Conservation (phyloP, 352 stramenopile genomes). For the Salisapilia sapeloensis region DNA sequence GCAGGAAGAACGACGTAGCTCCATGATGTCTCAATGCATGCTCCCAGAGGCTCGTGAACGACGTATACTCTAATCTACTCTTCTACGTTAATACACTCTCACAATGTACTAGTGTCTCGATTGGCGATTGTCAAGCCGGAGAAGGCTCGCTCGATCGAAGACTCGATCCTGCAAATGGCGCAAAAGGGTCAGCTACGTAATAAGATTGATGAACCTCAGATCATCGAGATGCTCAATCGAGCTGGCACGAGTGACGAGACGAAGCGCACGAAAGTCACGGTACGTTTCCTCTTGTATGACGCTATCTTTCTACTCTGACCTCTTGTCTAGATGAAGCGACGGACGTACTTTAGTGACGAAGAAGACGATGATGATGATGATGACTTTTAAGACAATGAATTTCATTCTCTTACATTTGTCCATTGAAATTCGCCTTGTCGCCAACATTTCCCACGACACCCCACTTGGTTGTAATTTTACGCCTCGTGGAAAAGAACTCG, state of each 20-base stretch:
- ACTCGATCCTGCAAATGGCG: conserved; percentile 78
- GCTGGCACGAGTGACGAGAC: conserved; percentile 69
- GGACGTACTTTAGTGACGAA: conserved; percentile 80
- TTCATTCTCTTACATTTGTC: conserved; percentile 53
- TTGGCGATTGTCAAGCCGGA: conserved; percentile 82
- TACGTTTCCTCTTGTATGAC: conserved; percentile 7
- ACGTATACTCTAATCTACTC: conserved; percentile 17
- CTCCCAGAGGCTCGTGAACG: conserved; percentile 61
- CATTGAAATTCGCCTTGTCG: conserved; percentile 57
- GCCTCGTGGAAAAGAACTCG: conserved; percentile 95
- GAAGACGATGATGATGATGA: conserved; percentile 76
- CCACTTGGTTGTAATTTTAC: conserved; percentile 97
- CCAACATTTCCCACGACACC: conserved; percentile 18
- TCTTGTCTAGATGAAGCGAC: conserved; percentile 59
- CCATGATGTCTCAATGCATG: conserved; percentile 61
- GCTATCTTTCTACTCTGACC: neutral
- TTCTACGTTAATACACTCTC: neutral
- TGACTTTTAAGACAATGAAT: no score
- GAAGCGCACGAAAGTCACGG: conserved; percentile 77
- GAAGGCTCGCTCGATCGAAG: conserved; percentile 70
- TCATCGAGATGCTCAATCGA: conserved; percentile 71
- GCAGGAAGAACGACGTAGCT: conserved; percentile 68
- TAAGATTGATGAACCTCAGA: conserved; percentile 74
- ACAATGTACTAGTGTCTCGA: conserved; percentile 35
- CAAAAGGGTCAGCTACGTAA: conserved; percentile 58